Evolutionary conservation across 2,329 filamentous ascomycete genomes (phyloP).

Genomic region (Botrytis tulipae): DNA sequence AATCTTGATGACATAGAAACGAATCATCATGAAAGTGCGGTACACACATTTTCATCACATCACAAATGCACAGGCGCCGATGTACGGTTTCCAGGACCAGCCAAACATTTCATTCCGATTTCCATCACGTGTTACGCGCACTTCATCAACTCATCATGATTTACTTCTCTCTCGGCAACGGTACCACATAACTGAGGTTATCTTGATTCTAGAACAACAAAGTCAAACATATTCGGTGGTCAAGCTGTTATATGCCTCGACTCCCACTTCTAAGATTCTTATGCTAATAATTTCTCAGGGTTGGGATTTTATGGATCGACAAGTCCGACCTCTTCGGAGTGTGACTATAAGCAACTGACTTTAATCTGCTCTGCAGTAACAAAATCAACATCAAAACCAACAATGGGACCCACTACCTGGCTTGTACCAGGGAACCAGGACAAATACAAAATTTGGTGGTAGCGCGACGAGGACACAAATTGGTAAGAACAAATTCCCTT

Average conservation of each 20-base stretch:
- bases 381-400: neutral
- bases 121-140: neutral
- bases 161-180: neutral
- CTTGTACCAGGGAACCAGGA: neutral
- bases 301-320: neutral
- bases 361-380: too few species aligned
- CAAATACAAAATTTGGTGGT: neutral
- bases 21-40: neutral
- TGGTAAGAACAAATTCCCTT: neutral
- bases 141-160: neutral
- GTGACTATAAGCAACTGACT: neutral
- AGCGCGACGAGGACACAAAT: neutral
- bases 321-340: neutral
- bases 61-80: neutral
- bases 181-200: neutral
- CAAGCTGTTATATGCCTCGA: neutral
- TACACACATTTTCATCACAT: neutral
- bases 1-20: neutral
- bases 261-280: neutral
- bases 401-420: neutral
- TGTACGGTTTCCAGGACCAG: neutral
- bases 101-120: neutral
- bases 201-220: neutral
- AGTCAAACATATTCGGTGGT: constrained; percentile 4
- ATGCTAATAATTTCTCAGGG: neutral